A percentile compares a stretch with the other conserved stretches of the same genome.
phyloP scores from a whole-genome alignment of 2,329 filamentous ascomycete species.

The Cadophora gregata region DNA sequence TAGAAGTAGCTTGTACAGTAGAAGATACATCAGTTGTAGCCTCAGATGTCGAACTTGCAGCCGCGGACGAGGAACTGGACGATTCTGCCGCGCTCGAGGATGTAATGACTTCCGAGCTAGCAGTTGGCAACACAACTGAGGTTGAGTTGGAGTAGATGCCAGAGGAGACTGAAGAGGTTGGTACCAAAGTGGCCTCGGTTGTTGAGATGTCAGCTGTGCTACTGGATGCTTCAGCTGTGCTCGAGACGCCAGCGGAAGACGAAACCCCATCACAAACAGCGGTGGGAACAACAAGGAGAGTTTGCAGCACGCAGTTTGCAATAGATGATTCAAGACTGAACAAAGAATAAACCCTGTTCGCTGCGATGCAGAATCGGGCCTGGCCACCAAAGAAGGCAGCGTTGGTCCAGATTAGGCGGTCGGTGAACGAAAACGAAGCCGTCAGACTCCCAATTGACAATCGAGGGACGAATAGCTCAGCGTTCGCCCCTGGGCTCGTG shows the following conservation, averaged over 20 bases:
- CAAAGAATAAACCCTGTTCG: background rate
- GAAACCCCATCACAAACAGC: background rate
- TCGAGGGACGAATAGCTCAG: background rate
- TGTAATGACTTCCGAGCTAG: too few species aligned
- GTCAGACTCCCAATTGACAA: background rate
- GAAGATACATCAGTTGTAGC: background rate
- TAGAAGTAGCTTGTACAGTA: background rate
- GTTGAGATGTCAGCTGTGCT: background rate
- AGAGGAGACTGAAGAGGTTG: background rate
- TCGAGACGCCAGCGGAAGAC: background rate
- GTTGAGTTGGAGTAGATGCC: background rate
- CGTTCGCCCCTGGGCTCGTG: too few species aligned
- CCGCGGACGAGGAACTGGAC: too few species aligned
- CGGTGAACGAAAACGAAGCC: background rate
- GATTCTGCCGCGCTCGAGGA: too few species aligned
- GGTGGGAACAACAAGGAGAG: background rate
- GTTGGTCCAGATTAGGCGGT: background rate
- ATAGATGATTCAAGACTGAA: background rate
- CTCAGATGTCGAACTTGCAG: too few species aligned
- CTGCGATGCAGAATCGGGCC: background rate
- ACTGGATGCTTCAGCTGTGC: too few species aligned
- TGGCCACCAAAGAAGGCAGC: background rate
- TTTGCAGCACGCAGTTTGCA: background rate
- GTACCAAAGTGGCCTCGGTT: background rate
- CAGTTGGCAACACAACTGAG: too few species aligned